phyloP scores from a whole-genome alignment of 345 rosid species.

The Acer campestre region DNA sequence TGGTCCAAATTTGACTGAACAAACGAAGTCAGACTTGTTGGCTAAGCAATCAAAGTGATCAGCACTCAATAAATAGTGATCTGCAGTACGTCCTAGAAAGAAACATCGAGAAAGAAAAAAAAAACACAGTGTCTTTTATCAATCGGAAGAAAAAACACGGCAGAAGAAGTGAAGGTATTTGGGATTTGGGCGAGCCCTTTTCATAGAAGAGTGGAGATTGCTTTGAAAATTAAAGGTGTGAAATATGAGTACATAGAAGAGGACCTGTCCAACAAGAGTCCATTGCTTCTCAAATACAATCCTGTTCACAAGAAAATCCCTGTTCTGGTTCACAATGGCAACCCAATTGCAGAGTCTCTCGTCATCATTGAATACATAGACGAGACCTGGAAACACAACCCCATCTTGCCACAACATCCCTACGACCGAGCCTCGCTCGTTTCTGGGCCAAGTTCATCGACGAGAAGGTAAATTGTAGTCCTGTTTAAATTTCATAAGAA shows the following conservation, averaged over 20 bases:
- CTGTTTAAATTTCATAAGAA: too few relatives aligned
- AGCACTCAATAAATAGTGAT: constrained; percentile 9
- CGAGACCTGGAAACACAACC: constrained; percentile 50
- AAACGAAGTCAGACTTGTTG: background rate
- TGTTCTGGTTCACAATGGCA: constrained; percentile 53
- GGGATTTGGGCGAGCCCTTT: constrained; percentile 53
- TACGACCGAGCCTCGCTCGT: constrained; percentile 50
- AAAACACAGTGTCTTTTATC: background rate
- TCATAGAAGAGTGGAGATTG: constrained; percentile 47
- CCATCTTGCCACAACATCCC: constrained; percentile 49
- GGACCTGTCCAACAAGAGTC: constrained; percentile 47
- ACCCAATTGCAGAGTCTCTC: constrained; percentile 45
- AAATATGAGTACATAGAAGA: constrained; percentile 48
- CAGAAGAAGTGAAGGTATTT: constrained; percentile 9
- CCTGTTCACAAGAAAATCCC: constrained; percentile 57
- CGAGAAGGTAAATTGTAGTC: constrained; percentile 6
- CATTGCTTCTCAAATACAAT: constrained; percentile 44
- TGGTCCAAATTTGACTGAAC: too few relatives aligned
- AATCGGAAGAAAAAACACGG: constrained; percentile 27
- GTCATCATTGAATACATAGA: constrained; percentile 62
- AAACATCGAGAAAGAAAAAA: background rate
- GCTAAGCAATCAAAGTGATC: background rate
- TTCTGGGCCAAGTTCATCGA: constrained; percentile 63
- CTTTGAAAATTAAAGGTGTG: constrained; percentile 51
- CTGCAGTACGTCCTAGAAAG: background rate